These are phyloP conservation scores for Mycena latifolia DNA, from an alignment of 768 basidiomycete species.

Conservation along the genomic window DNA sequence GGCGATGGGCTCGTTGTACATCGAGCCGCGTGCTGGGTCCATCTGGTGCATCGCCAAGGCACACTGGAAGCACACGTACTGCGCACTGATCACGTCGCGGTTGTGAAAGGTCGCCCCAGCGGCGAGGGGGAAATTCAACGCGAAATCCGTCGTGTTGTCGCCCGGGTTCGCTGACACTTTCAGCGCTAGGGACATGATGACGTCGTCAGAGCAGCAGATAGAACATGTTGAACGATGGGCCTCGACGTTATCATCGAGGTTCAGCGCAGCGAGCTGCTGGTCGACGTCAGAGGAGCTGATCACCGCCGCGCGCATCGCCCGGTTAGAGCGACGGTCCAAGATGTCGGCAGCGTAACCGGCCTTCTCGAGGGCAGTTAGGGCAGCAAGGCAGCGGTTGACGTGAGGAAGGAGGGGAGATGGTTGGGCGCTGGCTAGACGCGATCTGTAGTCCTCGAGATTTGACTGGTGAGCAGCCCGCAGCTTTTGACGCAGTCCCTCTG, in stretches of 20 bases:
- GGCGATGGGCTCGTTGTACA: conserved; percentile 35
- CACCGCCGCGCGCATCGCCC: conserved; percentile 34
- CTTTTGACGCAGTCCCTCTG: conserved; percentile 23
- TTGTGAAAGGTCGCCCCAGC: conserved; percentile 27
- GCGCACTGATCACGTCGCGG: conserved; percentile 33
- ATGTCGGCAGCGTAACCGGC: conserved; percentile 35
- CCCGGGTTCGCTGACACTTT: conserved; percentile 26
- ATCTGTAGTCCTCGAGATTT: conserved; percentile 31
- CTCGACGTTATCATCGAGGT: conserved; percentile 32
- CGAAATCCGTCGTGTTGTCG: conserved; percentile 37
- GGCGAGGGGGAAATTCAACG: conserved; percentile 34
- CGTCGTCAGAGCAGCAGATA: conserved; percentile 34
- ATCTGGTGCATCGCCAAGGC: conserved; percentile 36
- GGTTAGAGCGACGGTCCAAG: conserved; percentile 35
- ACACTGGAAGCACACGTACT: conserved; percentile 36
- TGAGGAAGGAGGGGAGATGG: conserved; percentile 31
- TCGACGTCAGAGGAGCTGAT: conserved; percentile 28
- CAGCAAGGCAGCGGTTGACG: conserved; percentile 30
- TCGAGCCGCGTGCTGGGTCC: conserved; percentile 30
- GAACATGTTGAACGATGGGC: conserved; percentile 31
- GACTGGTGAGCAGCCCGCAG: conserved; percentile 30
- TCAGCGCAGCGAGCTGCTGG: conserved; percentile 26
- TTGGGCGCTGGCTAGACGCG: conserved; percentile 8
- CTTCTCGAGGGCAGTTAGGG: conserved; percentile 31
- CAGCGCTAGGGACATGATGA: conserved; percentile 35